Percentiles rank a stretch among this genome's conserved stretches.
Conservation (phyloP, 2,329 filamentous ascomycete species). For the Elsinoe ampelina region DNA sequence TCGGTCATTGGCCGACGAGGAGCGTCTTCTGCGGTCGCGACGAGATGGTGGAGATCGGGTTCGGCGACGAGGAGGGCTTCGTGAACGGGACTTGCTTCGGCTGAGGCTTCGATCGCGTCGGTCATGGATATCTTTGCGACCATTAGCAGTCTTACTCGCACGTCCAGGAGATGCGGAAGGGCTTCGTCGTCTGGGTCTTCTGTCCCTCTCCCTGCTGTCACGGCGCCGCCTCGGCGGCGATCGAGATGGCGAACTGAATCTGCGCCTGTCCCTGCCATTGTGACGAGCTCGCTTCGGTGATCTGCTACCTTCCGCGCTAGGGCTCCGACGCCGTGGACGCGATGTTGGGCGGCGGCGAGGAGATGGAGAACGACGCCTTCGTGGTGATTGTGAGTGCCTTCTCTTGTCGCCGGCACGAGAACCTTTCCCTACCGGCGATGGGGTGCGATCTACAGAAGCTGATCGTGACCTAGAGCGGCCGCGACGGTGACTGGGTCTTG, state of each 20-base stretch:
- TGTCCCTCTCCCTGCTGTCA: not conserved
- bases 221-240: slow-evolving; percentile 22
- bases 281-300: slow-evolving; percentile 12
- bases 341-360: slow-evolving; percentile 31
- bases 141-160: slow-evolving; percentile 16
- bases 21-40: slow-evolving; percentile 33
- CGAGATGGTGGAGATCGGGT: slow-evolving; percentile 24
- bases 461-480: not conserved
- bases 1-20: slow-evolving; percentile 60
- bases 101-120: slow-evolving; percentile 16
- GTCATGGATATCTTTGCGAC: slow-evolving; percentile 12
- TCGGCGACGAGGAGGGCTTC: slow-evolving; percentile 13
- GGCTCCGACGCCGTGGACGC: slow-evolving; percentile 20
- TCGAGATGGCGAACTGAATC: slow-evolving; percentile 19
- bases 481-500: not conserved
- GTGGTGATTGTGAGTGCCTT: slow-evolving; percentile 25
- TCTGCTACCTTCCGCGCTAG: slow-evolving; percentile 20
- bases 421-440: not conserved
- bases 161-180: slow-evolving; percentile 16
- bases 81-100: not conserved
- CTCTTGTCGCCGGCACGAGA: slow-evolving; percentile 6
- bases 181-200: slow-evolving; percentile 17
- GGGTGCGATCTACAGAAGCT: slow-evolving; percentile 3
- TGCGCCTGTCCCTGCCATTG: not conserved
- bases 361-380: slow-evolving; percentile 19